Conservation (phyloP, 176 grass and related monocot species). For the Luzula sylvatica region DNA sequence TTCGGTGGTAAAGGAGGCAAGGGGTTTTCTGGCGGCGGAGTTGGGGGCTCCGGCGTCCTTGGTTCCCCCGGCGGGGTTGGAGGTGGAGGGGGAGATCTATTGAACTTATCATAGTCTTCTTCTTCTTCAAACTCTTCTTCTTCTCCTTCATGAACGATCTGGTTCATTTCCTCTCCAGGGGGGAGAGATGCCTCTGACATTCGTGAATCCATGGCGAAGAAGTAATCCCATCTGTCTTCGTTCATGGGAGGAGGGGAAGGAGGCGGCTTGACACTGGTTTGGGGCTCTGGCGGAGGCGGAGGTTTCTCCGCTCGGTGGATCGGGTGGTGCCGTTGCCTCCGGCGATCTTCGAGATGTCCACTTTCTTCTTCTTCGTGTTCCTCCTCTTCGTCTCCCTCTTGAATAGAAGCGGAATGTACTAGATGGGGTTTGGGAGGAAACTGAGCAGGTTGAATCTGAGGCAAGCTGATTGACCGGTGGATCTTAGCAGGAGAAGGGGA, state of each 20-base stretch:
- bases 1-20: slow-evolving; percentile 33
- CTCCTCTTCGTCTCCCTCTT: slow-evolving; percentile 36
- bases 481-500: slow-evolving; percentile 74
- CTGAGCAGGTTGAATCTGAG: slow-evolving; percentile 34
- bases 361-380: slow-evolving; percentile 40
- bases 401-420: slow-evolving; percentile 34
- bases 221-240: slow-evolving; percentile 69
- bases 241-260: slow-evolving; percentile 29
- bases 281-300: slow-evolving; percentile 28
- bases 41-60: slow-evolving; percentile 45
- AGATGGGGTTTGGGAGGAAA: slow-evolving; percentile 25
- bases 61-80: slow-evolving; percentile 42
- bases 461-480: slow-evolving; percentile 83
- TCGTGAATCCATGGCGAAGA: slow-evolving; percentile 66
- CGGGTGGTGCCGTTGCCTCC: slow-evolving; percentile 26
- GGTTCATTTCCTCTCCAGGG: slow-evolving; percentile 35
- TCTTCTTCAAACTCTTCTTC: slow-evolving; percentile 20
- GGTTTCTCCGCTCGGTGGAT: slow-evolving; percentile 21
- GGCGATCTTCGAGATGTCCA: slow-evolving; percentile 30
- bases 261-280: slow-evolving; percentile 23
- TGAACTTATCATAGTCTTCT: slow-evolving; percentile 31
- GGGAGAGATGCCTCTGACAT: slow-evolving; percentile 45
- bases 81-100: slow-evolving; percentile 31
- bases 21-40: slow-evolving; percentile 8
- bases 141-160: slow-evolving; percentile 29